Evolutionary conservation across 495 filamentous ascomycete species (phyloP).

Genomic region (Daldinia caldariorum): DNA sequence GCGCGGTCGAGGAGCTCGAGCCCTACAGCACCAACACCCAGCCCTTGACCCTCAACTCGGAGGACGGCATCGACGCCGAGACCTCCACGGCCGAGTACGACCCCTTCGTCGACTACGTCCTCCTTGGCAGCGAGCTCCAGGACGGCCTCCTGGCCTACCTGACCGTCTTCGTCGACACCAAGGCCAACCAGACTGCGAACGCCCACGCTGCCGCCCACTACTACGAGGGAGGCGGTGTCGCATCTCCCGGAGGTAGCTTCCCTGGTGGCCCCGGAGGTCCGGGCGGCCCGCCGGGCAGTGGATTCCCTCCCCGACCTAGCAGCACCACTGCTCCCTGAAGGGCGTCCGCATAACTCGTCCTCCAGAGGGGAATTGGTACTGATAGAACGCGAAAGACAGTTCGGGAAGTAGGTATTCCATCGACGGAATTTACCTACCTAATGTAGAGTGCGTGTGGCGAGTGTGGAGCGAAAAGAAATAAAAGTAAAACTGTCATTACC

Average conservation of each 20-base stretch:
- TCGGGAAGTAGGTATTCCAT: background rate
- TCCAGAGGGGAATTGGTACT: background rate
- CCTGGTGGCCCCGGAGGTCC: constrained; percentile 26
- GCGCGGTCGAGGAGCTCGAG: constrained; percentile 46
- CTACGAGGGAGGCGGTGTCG: constrained; percentile 45
- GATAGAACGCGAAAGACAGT: background rate
- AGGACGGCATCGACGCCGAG: constrained; percentile 50
- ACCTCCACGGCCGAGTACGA: constrained; percentile 52
- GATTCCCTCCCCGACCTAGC: constrained; percentile 23
- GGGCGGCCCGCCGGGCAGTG: constrained; percentile 6
- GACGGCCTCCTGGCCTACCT: constrained; percentile 58
- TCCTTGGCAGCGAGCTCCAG: constrained; percentile 57
- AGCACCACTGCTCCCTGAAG: constrained; percentile 12
- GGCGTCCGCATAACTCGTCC: background rate
- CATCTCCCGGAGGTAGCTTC: constrained; percentile 26
- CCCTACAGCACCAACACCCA: constrained; percentile 53
- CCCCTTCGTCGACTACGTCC: constrained; percentile 52
- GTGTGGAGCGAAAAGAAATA: background rate
- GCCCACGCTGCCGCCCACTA: constrained; percentile 48
- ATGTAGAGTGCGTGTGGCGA: background rate
- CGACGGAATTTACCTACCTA: too few relatives aligned
- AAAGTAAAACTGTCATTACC: constrained; percentile 6
- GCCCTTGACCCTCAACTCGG: constrained; percentile 43
- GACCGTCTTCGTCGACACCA: constrained; percentile 62
- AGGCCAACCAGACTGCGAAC: constrained; percentile 55